Percentiles rank a stretch among this genome's conserved stretches.
phyloP scores from a whole-genome alignment of 2,329 filamentous ascomycete species.

The Cadophora sp. region DNA sequence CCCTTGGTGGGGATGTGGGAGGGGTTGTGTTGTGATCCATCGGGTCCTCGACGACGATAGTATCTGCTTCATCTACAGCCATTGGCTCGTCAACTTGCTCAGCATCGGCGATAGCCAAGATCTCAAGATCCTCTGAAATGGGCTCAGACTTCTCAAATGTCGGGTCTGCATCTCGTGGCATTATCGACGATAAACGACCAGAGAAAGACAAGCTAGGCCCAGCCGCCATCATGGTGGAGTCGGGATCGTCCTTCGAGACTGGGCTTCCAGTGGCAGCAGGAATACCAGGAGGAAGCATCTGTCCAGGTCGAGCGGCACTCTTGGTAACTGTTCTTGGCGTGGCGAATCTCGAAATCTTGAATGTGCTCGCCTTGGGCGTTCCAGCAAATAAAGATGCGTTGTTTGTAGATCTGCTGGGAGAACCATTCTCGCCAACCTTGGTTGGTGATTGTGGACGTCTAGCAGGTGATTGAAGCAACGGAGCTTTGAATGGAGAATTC shows the following conservation, averaged over 20 bases:
- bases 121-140: conserved; percentile 30
- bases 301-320: conserved; percentile 36
- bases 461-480: conserved; percentile 45
- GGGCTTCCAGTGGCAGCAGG: conserved; percentile 24
- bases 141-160: conserved; percentile 28
- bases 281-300: conserved; percentile 34
- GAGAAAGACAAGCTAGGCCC: conserved; percentile 44
- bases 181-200: conserved; percentile 49
- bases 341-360: conserved; percentile 44
- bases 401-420: conserved; percentile 37
- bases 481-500: conserved; percentile 40
- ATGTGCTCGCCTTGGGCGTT: conserved; percentile 41
- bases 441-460: conserved; percentile 44
- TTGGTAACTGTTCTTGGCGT: conserved; percentile 42
- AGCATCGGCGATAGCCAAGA: neutral
- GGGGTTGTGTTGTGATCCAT: conserved; percentile 34
- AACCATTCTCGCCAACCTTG: conserved; percentile 42
- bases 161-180: conserved; percentile 47
- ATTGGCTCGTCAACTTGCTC: conserved; percentile 26
- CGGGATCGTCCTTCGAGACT: conserved; percentile 6
- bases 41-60: conserved; percentile 26
- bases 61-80: conserved; percentile 30
- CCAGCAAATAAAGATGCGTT: conserved; percentile 32
- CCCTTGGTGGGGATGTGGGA: conserved; percentile 34
- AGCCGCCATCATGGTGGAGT: conserved; percentile 14